Base-by-base conservation (phyloP, 768 basidiomycete genomes). In the Mycena vulgaris region DNA sequence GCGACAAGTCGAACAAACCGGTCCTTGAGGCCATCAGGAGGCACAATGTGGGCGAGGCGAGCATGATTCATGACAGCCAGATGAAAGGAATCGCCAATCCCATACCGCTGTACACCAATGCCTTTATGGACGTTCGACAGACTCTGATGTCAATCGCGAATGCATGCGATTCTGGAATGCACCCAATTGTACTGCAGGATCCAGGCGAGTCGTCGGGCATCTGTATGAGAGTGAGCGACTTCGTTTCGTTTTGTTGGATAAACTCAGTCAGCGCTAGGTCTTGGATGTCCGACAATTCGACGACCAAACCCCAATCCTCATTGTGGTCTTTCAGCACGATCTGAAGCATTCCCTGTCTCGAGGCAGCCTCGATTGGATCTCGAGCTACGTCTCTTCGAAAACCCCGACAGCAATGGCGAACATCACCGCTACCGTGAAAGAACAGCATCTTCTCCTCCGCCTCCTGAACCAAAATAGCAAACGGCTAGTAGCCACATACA, bases 381-480 rank as follows among this genome's bases (percentile, higher is more conserved):
- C 62, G 23, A 49, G 55, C 33, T 49, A 49, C 35, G 56, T 51
- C n/a, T 37, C 31, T 21, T 35, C 61, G 23, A 31, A 42, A 19
- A 60, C 61, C 27, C 14, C 55, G 6, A n/a, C 49, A 35, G n/a
- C 59, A 33, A 53, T 68, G 59, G 23, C 11, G 16, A 59, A 52
- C 2, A 51, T 73, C n/a, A 63, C 63, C 28, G 72, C 72, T 1
- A 73, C 72, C 7, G 39, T 69, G 19, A 31, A 59, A 37, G 72
- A 73, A 47, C 72, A 73, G 55, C 63, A 66, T 14, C 53, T 73
- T 14, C 72, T 73, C 11, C 68, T 73, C 31, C 72, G 72, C 17
- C 42, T 73, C 16, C 64, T 73, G 17, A 47, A 69, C 7, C 52
- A 62, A 19, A 73, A 73, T 21, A 69, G 68, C 49, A 73, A 73